phyloP scores from a whole-genome alignment of 768 basidiomycete genomes.

The Termitomyces sp. region DNA sequence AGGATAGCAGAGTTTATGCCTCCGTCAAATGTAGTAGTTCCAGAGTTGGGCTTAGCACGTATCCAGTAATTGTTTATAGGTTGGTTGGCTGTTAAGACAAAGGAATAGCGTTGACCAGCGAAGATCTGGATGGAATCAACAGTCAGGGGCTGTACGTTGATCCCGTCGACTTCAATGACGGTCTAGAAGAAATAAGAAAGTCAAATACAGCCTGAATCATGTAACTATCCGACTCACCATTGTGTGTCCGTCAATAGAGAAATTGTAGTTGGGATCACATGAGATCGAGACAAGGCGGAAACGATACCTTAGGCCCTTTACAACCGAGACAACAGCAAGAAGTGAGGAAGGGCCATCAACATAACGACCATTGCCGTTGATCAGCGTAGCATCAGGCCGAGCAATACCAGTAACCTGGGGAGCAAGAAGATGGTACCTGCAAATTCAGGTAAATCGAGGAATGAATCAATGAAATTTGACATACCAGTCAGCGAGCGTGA shows the following conservation, averaged over 20 bases:
- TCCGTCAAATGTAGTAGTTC: constrained; percentile 24
- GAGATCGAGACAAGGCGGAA: constrained; percentile 53
- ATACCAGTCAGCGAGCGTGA: constrained; percentile 52
- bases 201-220: background rate
- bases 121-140: constrained; percentile 43
- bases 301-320: constrained; percentile 42
- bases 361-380: constrained; percentile 53
- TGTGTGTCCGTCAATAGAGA: constrained; percentile 44
- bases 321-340: constrained; percentile 46
- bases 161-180: constrained; percentile 41
- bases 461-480: background rate
- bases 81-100: constrained; percentile 38
- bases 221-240: background rate
- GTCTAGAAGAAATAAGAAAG: constrained; percentile 19
- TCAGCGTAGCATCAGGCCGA: constrained; percentile 40
- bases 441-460: background rate
- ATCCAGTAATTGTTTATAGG: constrained; percentile 41
- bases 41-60: constrained; percentile 26
- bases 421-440: constrained; percentile 36
- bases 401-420: constrained; percentile 20
- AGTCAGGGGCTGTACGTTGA: constrained; percentile 27
- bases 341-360: constrained; percentile 35
- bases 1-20: constrained; percentile 57
- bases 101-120: constrained; percentile 35
- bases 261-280: constrained; percentile 43